Percentiles rank a stretch among this genome's conserved stretches.
These are phyloP conservation scores for Melaleuca alternifolia DNA, from an alignment of 345 rosid species.

Conservation along the genomic window DNA sequence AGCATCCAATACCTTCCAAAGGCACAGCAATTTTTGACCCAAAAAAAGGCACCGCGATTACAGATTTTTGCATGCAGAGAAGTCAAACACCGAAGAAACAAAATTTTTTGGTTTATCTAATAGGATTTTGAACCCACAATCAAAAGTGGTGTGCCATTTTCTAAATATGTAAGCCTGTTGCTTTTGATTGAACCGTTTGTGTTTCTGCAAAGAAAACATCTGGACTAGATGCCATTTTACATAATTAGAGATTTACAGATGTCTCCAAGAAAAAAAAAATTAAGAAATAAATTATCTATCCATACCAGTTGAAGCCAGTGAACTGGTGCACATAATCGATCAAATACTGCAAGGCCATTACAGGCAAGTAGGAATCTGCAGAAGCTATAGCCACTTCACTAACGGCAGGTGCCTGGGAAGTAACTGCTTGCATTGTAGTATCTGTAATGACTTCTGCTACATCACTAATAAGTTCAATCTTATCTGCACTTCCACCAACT, in stretches of 20 bases:
- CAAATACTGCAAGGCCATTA: slow-evolving; percentile 54
- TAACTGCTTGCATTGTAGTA: slow-evolving; percentile 32
- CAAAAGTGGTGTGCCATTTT: neutral
- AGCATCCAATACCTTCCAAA: neutral
- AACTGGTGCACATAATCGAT: slow-evolving; percentile 52
- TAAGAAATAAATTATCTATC: neutral
- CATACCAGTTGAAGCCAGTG: slow-evolving; percentile 65
- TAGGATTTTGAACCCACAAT: neutral
- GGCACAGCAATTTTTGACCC: too few relatives aligned
- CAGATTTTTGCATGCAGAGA: neutral
- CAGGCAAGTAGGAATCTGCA: slow-evolving; percentile 58
- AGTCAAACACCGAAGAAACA: neutral
- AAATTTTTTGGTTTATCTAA: neutral
- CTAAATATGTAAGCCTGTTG: neutral
- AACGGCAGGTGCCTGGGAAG: slow-evolving; percentile 38
- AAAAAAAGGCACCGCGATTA: neutral
- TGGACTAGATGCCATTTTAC: neutral
- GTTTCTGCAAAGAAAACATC: neutral
- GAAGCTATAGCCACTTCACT: slow-evolving; percentile 76
- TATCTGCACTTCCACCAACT: slow-evolving; percentile 29
- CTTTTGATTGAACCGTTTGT: neutral
- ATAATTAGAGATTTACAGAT: neutral
- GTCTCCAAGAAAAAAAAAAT: neutral
- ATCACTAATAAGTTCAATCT: slow-evolving; percentile 33
- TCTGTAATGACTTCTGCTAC: slow-evolving; percentile 41